These are phyloP conservation scores for Coemansia sp. DNA, from an alignment of 192 early-diverging fungal species.

Conservation along the genomic window DNA sequence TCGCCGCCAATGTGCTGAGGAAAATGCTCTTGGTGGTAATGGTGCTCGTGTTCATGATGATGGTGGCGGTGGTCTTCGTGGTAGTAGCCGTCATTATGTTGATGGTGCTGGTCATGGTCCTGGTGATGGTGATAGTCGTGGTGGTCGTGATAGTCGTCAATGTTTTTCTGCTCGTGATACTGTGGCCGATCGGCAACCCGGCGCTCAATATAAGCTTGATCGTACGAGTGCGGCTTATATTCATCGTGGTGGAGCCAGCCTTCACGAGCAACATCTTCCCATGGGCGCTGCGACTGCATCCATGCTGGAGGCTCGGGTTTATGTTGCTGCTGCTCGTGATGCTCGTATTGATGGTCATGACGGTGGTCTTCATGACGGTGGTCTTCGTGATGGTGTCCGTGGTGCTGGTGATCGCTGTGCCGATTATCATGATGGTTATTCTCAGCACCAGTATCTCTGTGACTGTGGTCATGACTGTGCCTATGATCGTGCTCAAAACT, in stretches of 20 bases:
- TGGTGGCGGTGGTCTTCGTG: not conserved
- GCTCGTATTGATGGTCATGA: slow-evolving; percentile 3
- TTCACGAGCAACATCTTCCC: slow-evolving; percentile 58
- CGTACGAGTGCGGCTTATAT: slow-evolving; percentile 46
- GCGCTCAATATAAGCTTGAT: slow-evolving; percentile 53
- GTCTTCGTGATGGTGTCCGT: not conserved
- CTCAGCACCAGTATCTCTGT: too few relatives aligned
- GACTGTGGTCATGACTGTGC: too few relatives aligned
- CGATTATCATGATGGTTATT: not conserved
- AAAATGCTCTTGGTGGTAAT: not conserved
- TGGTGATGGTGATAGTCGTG: not conserved
- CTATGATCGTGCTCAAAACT: too few relatives aligned
- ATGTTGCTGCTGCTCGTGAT: not conserved
- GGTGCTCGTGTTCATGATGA: not conserved
- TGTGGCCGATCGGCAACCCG: slow-evolving; percentile 31
- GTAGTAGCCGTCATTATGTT: slow-evolving; percentile 7
- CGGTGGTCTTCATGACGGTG: not conserved
- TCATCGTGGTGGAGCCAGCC: slow-evolving; percentile 53
- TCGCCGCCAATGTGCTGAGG: not conserved
- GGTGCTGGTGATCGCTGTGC: slow-evolving; percentile 4
- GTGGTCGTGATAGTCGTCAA: not conserved
- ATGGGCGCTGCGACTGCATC: slow-evolving; percentile 55
- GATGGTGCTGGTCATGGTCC: not conserved
- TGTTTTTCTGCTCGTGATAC: not conserved
- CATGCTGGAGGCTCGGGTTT: slow-evolving; percentile 19